Conservation (phyloP, 2,329 filamentous ascomycete species). For the Albifimbria verrucaria region DNA sequence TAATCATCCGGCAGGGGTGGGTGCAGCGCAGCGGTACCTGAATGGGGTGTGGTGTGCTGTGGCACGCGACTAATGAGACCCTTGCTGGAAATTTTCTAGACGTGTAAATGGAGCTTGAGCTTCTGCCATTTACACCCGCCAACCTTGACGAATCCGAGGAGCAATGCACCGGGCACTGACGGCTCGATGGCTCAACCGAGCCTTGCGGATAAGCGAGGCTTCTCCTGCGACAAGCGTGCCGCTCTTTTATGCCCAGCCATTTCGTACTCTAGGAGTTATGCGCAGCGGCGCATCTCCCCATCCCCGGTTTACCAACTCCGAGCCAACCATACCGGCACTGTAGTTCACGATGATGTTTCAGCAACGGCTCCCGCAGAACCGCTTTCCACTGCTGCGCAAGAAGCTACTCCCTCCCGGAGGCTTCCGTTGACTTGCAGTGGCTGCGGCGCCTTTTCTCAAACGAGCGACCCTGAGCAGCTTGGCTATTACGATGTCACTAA, state of each 20-base stretch:
- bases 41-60: background rate
- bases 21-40: conserved; percentile 3
- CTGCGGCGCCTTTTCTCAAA: conserved; percentile 64
- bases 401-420: conserved; percentile 11
- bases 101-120: background rate
- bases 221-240: conserved; percentile 34
- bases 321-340: conserved; percentile 23
- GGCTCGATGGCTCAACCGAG: conserved; percentile 39
- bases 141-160: conserved; percentile 3
- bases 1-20: conserved; percentile 19
- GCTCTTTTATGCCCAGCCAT: conserved; percentile 46
- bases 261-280: conserved; percentile 18
- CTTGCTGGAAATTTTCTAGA: conserved; percentile 18
- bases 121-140: conserved; percentile 5
- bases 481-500: conserved; percentile 54
- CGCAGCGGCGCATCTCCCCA: conserved; percentile 9
- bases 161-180: conserved; percentile 43
- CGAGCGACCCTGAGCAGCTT: conserved; percentile 43
- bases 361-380: background rate
- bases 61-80: background rate
- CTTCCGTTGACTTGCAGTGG: conserved; percentile 60
- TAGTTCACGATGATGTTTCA: conserved; percentile 2
- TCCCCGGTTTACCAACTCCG: conserved; percentile 16
- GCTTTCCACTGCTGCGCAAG: background rate
- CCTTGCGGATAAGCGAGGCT: conserved; percentile 38